Evolutionary conservation across 805 yeast species (phyloP), one percentile per base, ranked within the genome.

Genomic region (Monosporozyma aerobia): DNA sequence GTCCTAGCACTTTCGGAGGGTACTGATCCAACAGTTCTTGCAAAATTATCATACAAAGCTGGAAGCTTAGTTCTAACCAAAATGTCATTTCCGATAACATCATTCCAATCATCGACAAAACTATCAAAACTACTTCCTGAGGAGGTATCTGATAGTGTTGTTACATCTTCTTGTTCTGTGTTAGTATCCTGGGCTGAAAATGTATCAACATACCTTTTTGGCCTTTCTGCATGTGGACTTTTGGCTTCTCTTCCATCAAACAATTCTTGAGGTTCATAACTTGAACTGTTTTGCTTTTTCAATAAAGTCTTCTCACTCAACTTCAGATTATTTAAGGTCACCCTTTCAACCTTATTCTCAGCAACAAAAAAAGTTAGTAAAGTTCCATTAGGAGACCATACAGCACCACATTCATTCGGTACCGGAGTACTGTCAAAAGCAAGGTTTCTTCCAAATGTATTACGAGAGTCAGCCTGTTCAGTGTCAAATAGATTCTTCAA

Each of bases 331-430:
- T 75, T 69, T 35, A 65, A 68, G 44, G 69, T 68, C 59, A 70
- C 71, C 57, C 73, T 69, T 41, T 72, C 69, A 61, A 48, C 37
- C 53, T 69, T 72, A 47, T 69, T 74, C 49, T 78, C 79, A 0
- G 85, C 82, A 9, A 84, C 78, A 68, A 88, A 89, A 61, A 90
- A 90, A 63, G 96, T 87, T 1, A 90, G 84, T 49, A 90, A 71
- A 54, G 80, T 80, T 0, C 97, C 97, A 3, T 80, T 77, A 11
- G 81, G 77, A 0, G 95, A 76, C 96, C 97, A 90, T 1, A 80
- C 73, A 0, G 96, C 97, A 9, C 97, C 97, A 71, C 96, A 90
- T 9, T 90, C 94, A 63, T 87, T 90, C 0, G 97, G 97, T 13
- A 90, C 77, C 0, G 97, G 97, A 0, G 96, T 87, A 43, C 88